phyloP scores from a whole-genome alignment of 495 filamentous ascomycete genomes.

The Peziza echinospora region DNA sequence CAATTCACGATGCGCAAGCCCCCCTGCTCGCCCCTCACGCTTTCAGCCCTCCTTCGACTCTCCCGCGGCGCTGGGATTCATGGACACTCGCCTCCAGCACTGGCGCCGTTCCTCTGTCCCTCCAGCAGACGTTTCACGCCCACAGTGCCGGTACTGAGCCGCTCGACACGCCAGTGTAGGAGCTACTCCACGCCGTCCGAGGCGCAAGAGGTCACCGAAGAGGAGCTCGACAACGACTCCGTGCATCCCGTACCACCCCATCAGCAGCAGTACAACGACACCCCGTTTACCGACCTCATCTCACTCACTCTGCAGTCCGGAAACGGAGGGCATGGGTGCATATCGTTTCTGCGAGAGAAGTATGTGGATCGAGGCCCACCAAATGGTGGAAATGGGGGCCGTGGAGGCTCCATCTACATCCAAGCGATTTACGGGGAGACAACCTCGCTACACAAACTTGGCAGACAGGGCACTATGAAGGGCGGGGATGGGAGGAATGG shows the following conservation, averaged over 20 bases:
- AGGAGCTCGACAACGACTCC: background rate
- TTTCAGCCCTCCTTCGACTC: background rate
- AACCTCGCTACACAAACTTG: conserved; percentile 80
- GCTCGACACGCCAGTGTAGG: no score
- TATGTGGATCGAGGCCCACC: conserved; percentile 71
- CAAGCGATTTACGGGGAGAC: conserved; percentile 71
- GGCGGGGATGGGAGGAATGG: conserved; percentile 68
- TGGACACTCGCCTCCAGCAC: background rate
- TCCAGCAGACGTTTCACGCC: no score
- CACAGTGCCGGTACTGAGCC: no score
- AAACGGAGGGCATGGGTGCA: conserved; percentile 69
- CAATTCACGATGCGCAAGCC: background rate
- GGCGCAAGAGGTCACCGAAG: no score
- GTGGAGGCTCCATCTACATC: conserved; percentile 79
- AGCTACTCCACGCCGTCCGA: no score
- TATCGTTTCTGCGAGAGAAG: conserved; percentile 79
- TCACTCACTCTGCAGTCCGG: conserved; percentile 54
- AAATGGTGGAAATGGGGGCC: conserved; percentile 91
- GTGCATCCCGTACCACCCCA: background rate
- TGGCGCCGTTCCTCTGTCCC: background rate
- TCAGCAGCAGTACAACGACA: conserved; percentile 46
- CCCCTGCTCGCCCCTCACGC: background rate
- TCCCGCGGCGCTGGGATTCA: background rate
- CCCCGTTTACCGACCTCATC: conserved; percentile 73
- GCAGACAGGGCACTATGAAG: conserved; percentile 49